A percentile compares a stretch with the other conserved stretches of the same genome.
phyloP scores from a whole-genome alignment of 352 stramenopile genomes.

The Blastocystis hominis region DNA sequence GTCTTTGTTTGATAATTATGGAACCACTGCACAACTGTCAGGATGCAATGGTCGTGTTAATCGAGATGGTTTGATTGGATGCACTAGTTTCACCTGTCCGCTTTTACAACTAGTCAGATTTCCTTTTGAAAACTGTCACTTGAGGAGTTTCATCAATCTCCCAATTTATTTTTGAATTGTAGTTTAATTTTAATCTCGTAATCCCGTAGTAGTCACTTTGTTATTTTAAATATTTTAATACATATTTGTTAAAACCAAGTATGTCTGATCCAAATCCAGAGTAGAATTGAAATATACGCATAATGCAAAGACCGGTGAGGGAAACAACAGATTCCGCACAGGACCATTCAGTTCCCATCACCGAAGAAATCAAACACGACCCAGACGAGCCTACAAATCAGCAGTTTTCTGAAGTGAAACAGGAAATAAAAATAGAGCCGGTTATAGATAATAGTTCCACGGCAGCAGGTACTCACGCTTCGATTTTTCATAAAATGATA shows the following conservation, averaged over 20 bases:
- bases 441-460: neutral
- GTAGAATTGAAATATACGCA: neutral
- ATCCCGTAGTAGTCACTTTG: neutral
- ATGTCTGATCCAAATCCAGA: neutral
- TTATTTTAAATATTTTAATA: neutral
- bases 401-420: neutral
- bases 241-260: neutral
- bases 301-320: neutral
- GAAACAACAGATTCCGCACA: neutral
- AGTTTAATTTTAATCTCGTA: neutral
- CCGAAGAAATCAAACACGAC: neutral
- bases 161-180: constrained; percentile 41
- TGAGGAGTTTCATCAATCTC: constrained; percentile 38
- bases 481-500: neutral
- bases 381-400: neutral
- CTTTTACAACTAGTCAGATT: neutral
- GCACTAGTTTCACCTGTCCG: neutral
- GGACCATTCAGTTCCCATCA: neutral
- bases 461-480: neutral
- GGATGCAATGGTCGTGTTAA: neutral
- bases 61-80: neutral
- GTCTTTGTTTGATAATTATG: neutral
- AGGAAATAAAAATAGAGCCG: neutral
- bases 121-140: constrained; percentile 55
- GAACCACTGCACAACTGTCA: neutral